Percentiles rank a stretch among this genome's conserved stretches.
Conservation (phyloP, 192 early-diverging fungal species). For the Backusella morwellensis region DNA sequence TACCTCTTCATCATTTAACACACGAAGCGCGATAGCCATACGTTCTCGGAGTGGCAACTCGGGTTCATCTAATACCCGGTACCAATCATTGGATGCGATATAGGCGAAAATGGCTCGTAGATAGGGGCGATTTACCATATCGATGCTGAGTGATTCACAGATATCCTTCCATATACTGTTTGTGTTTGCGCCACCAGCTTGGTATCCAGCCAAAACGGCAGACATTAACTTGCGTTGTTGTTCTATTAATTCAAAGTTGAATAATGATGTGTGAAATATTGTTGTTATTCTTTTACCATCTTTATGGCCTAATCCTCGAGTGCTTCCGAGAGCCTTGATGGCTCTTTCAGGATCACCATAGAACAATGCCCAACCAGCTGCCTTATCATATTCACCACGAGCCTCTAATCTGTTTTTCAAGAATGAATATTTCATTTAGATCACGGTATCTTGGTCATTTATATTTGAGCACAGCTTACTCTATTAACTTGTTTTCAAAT, state of each 20-base stretch:
- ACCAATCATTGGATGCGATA: slow-evolving; percentile 83
- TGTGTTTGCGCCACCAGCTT: slow-evolving; percentile 33
- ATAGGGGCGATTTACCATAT: slow-evolving; percentile 68
- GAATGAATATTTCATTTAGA: slow-evolving; percentile 37
- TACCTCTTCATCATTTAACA: slow-evolving; percentile 75
- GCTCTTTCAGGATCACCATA: slow-evolving; percentile 75
- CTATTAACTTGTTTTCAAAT: slow-evolving; percentile 43
- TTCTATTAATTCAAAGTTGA: slow-evolving; percentile 41
- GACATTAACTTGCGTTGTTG: slow-evolving; percentile 85
- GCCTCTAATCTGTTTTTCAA: slow-evolving; percentile 58
- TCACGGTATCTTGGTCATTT: no score
- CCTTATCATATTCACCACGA: slow-evolving; percentile 71
- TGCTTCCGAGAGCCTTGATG: slow-evolving; percentile 60
- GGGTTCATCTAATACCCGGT: slow-evolving; percentile 65
- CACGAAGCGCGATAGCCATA: slow-evolving; percentile 82
- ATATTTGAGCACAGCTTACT: slow-evolving; percentile 23
- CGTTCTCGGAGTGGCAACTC: slow-evolving; percentile 76
- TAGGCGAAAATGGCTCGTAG: slow-evolving; percentile 87
- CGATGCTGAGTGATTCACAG: slow-evolving; percentile 56
- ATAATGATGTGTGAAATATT: neutral
- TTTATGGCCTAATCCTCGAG: slow-evolving; percentile 32
- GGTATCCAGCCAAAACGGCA: slow-evolving; percentile 60
- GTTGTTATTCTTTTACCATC: slow-evolving; percentile 14
- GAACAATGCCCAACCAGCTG: slow-evolving; percentile 88
- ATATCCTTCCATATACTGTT: slow-evolving; percentile 56